These are phyloP conservation scores for Aspergillus pseudonomiae DNA, from an alignment of 2,329 filamentous ascomycete species.

Conservation along the genomic window DNA sequence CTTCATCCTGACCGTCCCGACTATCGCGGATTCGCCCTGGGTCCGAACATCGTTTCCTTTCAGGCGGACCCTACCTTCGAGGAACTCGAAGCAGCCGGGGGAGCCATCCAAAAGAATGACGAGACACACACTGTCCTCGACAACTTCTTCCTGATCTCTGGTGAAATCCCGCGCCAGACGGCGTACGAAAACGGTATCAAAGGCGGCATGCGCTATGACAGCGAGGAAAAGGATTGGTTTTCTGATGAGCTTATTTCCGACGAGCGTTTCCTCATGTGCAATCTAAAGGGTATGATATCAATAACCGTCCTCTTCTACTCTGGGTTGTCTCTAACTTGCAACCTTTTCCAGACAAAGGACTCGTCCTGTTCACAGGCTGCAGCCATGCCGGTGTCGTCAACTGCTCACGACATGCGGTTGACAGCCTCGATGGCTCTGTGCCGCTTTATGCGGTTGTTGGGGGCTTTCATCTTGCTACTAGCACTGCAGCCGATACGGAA, in stretches of 20 bases:
- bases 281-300: constrained; percentile 50
- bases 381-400: constrained; percentile 61
- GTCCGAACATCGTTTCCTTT: constrained; percentile 49
- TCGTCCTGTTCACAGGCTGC: constrained; percentile 60
- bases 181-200: constrained; percentile 54
- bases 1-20: constrained; percentile 57
- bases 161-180: constrained; percentile 55
- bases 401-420: constrained; percentile 50
- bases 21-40: constrained; percentile 52
- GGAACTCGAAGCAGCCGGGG: constrained; percentile 51
- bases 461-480: constrained; percentile 57
- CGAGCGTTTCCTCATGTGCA: constrained; percentile 58
- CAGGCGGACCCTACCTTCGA: constrained; percentile 57
- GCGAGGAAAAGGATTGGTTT: constrained; percentile 47
- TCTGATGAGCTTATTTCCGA: constrained; percentile 55
- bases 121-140: constrained; percentile 52
- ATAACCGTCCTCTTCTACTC: not conserved
- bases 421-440: constrained; percentile 38
- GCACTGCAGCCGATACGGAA: constrained; percentile 47
- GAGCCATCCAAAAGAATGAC: constrained; percentile 40
- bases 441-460: constrained; percentile 57
- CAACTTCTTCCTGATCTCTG: constrained; percentile 57
- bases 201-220: constrained; percentile 49
- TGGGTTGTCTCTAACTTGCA: not conserved
- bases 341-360: constrained; percentile 47